Evolutionary conservation across 495 filamentous ascomycete genomes (phyloP), one percentile per base, ranked within the genome.

Genomic region (Penicillium waksmanii): DNA sequence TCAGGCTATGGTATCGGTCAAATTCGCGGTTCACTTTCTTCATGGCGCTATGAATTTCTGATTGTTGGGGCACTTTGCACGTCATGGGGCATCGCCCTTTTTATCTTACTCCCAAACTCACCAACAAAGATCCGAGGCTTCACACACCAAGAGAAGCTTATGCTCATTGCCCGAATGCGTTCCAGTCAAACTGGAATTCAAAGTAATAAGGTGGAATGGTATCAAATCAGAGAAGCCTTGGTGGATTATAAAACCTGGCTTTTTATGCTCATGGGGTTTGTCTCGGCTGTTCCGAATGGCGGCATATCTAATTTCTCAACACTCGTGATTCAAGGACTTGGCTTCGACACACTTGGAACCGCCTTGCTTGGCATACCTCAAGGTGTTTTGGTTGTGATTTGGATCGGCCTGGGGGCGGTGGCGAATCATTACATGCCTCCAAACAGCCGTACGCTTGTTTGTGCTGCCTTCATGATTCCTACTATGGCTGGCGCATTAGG

Each of bases 1-100:
- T 63, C 87, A 0, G 83, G 85, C 0, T 87, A 87, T 62, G 85
- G 78, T 0, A 85, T 85, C 43, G 82, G 83, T 2, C 76, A 83
- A 47, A 80, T 85, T 51, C 71, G 66, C 46, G 83, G 83, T 49
- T 67, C 73, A 11, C 70, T 84, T 33, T 72, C 80, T 7, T 82
- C 79, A 1, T 84, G 83, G 83, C 80, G 81, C 62, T 84, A 82
- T 53, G 80, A 84, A 62, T 80, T 82, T 62, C 57, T 85, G 13
- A 70, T 79, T 51, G 70, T 86, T 17, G 77, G 75, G 5, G 66
- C 69, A 0, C 48, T 78, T n/a, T 73, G 69, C 38, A 56, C 64
- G 15, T 46, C 67, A 13, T 76, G 77, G 64, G 78, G 77, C 8
- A 58, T 75, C 18, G 57, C 79, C 13, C 56, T 80, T 34, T 60